Evolutionary conservation across 495 filamentous ascomycete genomes (phyloP).

Genomic region (Aspergillus cristatus): DNA sequence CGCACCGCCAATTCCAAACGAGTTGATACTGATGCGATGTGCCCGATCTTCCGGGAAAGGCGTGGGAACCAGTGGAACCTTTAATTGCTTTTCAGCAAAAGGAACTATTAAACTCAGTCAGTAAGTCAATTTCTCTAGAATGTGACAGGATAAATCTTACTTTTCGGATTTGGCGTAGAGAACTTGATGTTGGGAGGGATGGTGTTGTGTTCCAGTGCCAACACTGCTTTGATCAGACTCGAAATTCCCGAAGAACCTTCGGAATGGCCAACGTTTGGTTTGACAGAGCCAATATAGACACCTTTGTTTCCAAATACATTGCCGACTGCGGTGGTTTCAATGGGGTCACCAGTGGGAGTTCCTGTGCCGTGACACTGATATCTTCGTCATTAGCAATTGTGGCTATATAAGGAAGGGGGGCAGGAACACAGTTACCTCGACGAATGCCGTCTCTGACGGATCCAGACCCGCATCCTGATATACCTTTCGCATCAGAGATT

Average conservation of each 20-base stretch:
- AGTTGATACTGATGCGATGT: conserved; percentile 20
- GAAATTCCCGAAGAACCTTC: conserved; percentile 44
- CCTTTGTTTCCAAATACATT: conserved; percentile 21
- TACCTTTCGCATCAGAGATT: conserved; percentile 11
- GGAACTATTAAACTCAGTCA: neutral
- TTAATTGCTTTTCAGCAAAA: neutral
- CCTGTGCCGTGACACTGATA: conserved; percentile 32
- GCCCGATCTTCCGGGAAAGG: conserved; percentile 15
- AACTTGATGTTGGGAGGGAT: conserved; percentile 37
- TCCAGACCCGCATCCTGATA: conserved; percentile 15
- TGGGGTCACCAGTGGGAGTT: conserved; percentile 23
- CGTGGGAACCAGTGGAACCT: neutral
- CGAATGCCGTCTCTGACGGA: conserved; percentile 7
- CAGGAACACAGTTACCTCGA: conserved; percentile 11
- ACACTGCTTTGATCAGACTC: conserved; percentile 43
- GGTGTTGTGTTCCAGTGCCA: conserved; percentile 34
- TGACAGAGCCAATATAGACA: conserved; percentile 6
- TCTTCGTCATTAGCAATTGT: too few relatives aligned
- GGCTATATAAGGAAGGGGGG: neutral
- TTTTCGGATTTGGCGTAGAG: neutral
- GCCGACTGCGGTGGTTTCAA: conserved; percentile 35
- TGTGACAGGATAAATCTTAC: neutral
- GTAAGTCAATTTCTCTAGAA: too few relatives aligned
- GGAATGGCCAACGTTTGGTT: conserved; percentile 39
- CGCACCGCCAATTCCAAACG: conserved; percentile 23